Evolutionary conservation across 805 yeast genomes (phyloP), one percentile per base, ranked within the genome.

Genomic region (Isabelozyma heimii): DNA sequence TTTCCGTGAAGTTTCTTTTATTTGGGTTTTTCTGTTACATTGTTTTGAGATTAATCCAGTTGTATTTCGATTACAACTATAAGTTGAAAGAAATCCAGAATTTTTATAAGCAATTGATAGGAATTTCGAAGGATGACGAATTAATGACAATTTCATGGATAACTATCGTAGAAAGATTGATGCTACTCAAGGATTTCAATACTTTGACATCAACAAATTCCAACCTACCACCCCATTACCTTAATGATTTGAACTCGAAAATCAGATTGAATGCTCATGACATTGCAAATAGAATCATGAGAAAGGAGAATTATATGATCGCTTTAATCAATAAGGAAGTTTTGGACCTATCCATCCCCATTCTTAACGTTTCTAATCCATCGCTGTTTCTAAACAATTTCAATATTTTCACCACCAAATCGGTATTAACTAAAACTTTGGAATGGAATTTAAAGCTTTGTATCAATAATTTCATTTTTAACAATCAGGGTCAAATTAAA

Each of bases 381-480:
- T 20, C 47, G 10, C 50, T 53, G n/a, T 37, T 59, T 33, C 35
- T 59, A 17, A 14, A 37, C 4, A 41, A 26, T 2, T 26, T 56
- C 45, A 48, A 49, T 8, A 30, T 59, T n/a, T 54, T 61, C 16
- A 47, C 65, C 37, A 59, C 53, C 47, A 59, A 66, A 26, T 58
- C 68, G 16, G 75, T 80, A 42, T 70, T 94, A 28, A 92, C 99
- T 0, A 85, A 87, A 55, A 90, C 97, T 2, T 69, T 94, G 54
- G 99, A 94, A 60, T 94, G 98, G 98, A 92, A 92, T 63, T 73
- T 94, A 48, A 89, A 89, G 57, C 72, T 94, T 17, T 92, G 98
- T 62, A 81, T 94, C 12, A 80, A 89, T 62, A 96, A 94, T 50
- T 91, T 82, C 64, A 84, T 87, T 0, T 94, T 94, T 70, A 89